A percentile compares a stretch with the other conserved stretches of the same genome.
Conservation (phyloP, 1,139 yeast genomes). For the Sugiyamaella xylanicola region DNA sequence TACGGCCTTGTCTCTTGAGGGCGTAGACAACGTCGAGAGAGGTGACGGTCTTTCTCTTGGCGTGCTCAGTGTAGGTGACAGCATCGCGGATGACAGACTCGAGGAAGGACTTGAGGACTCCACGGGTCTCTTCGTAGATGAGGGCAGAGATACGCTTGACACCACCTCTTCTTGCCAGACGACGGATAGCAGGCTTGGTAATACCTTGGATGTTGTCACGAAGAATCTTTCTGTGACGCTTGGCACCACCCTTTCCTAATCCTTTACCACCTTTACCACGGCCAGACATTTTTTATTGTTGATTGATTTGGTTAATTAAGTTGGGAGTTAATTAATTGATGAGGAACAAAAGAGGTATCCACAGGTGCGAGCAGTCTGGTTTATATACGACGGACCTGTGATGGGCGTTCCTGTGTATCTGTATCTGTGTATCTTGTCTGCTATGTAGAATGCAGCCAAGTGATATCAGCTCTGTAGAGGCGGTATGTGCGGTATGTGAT, state of each 20-base stretch:
- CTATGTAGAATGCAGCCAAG: no score
- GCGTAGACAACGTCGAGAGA: conserved; percentile 98
- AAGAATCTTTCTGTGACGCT: conserved; percentile 99
- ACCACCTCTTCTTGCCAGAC: conserved; percentile 99
- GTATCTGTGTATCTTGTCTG: no score
- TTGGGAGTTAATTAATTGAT: conserved; percentile 3
- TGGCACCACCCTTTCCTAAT: conserved; percentile 98
- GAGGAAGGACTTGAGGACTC: conserved; percentile 91
- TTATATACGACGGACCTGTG: neutral
- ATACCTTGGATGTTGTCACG: conserved; percentile 99
- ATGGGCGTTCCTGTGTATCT: no score
- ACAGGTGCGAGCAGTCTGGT: neutral
- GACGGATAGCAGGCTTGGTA: conserved; percentile 99
- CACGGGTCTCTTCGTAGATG: conserved; percentile 98
- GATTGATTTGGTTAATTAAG: conserved; percentile 9
- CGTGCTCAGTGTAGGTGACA: conserved; percentile 99
- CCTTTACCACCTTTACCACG: conserved; percentile 99
- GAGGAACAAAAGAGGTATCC: neutral
- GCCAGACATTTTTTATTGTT: conserved; percentile 74
- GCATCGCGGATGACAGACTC: conserved; percentile 98
- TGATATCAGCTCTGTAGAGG: no score
- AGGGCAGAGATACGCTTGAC: conserved; percentile 99
- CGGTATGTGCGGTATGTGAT: no score
- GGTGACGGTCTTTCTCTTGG: conserved; percentile 99
- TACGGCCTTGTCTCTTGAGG: conserved; percentile 99